Conservation (phyloP, 768 basidiomycete species). For the Cyclocybe aegerita region DNA sequence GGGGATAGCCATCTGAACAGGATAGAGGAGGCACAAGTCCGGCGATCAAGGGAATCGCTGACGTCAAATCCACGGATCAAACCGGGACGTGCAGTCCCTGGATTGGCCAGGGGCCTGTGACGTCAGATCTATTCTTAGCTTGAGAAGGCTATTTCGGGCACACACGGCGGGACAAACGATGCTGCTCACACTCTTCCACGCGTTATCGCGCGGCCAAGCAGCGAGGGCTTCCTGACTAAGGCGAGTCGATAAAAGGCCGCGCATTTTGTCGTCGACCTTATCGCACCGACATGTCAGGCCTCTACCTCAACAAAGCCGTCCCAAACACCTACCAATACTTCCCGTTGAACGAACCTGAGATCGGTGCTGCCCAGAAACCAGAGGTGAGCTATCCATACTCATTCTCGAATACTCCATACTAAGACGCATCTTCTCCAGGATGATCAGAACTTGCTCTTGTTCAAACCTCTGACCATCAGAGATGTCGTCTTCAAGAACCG, state of each 20-base stretch:
- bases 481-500: slow-evolving; percentile 72
- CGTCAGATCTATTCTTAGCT: too few relatives aligned
- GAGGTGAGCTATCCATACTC: slow-evolving; percentile 1
- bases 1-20: slow-evolving; percentile 19
- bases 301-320: slow-evolving; percentile 44
- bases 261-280: too few relatives aligned
- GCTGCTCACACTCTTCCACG: too few relatives aligned
- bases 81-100: too few relatives aligned
- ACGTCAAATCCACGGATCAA: too few relatives aligned
- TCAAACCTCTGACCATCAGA: slow-evolving; percentile 63
- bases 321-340: slow-evolving; percentile 54
- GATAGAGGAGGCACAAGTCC: not conserved
- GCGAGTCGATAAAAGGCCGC: too few relatives aligned
- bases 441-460: slow-evolving; percentile 53
- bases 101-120: too few relatives aligned
- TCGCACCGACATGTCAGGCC: slow-evolving; percentile 1
- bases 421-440: slow-evolving; percentile 35
- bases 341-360: slow-evolving; percentile 57
- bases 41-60: too few relatives aligned
- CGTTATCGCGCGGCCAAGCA: too few relatives aligned
- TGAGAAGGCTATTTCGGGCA: too few relatives aligned
- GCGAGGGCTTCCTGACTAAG: too few relatives aligned
- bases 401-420: not conserved
- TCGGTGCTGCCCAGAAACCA: slow-evolving; percentile 37
- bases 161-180: too few relatives aligned